These are phyloP conservation scores for Eucalyptus sp. DNA, from an alignment of 345 rosid species.

Conservation along the genomic window DNA sequence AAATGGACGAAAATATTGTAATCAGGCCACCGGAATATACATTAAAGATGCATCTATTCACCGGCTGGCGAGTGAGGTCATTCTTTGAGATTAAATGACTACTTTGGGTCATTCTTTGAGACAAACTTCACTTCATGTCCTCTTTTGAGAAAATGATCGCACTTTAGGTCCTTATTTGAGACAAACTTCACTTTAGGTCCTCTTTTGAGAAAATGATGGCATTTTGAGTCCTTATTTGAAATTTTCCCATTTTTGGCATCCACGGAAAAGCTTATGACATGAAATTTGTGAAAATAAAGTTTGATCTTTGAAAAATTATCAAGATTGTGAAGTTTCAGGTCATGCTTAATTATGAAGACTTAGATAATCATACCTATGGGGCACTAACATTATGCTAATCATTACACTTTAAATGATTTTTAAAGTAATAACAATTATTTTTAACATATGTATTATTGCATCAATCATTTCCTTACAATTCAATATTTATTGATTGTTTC, in stretches of 20 bases:
- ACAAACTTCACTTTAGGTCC: too few species aligned
- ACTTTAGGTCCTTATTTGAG: too few species aligned
- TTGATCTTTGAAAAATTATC: not conserved
- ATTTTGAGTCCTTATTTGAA: not conserved
- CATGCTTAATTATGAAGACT: not conserved
- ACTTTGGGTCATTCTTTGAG: too few species aligned
- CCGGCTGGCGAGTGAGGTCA: too few species aligned
- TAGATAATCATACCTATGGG: not conserved
- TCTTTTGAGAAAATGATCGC: too few species aligned
- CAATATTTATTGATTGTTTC: not conserved
- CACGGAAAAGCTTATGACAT: not conserved
- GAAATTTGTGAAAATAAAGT: not conserved
- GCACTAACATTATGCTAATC: not conserved
- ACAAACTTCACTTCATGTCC: too few species aligned
- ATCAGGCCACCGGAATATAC: too few species aligned
- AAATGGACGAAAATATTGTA: too few species aligned
- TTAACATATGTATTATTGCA: not conserved
- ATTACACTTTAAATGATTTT: not conserved
- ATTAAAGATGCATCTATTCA: too few species aligned
- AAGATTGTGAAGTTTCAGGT: not conserved
- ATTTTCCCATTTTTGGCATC: not conserved
- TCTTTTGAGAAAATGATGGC: too few species aligned
- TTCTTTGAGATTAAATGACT: too few species aligned
- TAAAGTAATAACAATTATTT: not conserved
- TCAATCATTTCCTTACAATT: not conserved